Base-by-base conservation (phyloP, 805 yeast genomes). In the Lipomyces mesembrius region DNA sequence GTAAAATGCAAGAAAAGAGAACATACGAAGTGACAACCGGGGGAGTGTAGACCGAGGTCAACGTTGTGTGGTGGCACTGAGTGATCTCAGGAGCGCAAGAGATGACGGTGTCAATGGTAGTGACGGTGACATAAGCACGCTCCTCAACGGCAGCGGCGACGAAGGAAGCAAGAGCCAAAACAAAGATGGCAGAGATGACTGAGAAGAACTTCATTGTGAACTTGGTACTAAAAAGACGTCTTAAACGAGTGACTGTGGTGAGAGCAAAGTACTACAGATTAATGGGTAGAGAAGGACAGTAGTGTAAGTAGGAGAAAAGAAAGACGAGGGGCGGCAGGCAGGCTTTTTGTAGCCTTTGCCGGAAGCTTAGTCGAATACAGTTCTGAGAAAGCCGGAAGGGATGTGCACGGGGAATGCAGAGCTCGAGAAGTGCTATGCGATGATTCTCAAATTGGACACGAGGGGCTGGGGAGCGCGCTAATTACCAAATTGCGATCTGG, bases 81-180 rank as follows among this genome's bases (percentile, higher is more conserved):
- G 85, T 83, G 75, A 82, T 84, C 61, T 74, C 74, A 25, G 80
- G 71, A 60, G 71, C 83, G 78, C 85, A 83, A 66, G 81, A 77
- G 72, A 83, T 80, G 81, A 82, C 76, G 77, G 86, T 82, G 68
- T 77, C 84, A 74, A 81, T 76, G 71, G 81, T 78, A 71, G 82
- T 78, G 68, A 78, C 69, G 58, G 72, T 70, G 20, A 74, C 78
- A 51, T 49, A 39, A 49, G 65, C 70, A 49, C 71, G 71, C 66
- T 55, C 61, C 37, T 68, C 70, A 34, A 68, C 57, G n/a, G 61
- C 62, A 56, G 71, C 71, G 12, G 70, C 60, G 56, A 60, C 67
- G 62, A 64, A 12, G 57, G 67, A 59, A 51, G 70, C 70, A 37
- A 60, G 51, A 39, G 67, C 71, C 39, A 61, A 17, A 57, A 59